Base-by-base conservation (phyloP, 345 rosid species). In the Punica granatum region DNA sequence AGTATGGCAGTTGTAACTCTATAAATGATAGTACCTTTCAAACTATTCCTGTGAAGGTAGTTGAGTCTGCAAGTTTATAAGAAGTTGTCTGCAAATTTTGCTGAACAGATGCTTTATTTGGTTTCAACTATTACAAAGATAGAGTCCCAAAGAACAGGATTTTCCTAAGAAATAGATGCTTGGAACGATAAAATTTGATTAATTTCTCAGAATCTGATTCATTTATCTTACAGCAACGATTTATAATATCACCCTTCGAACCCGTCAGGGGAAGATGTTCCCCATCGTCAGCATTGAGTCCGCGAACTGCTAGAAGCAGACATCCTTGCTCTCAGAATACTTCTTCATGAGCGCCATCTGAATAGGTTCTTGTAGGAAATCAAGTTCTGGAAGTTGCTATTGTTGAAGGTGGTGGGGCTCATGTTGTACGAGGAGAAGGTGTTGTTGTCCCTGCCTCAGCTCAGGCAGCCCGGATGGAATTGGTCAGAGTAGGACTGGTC, bases 271-370 rank as follows among this genome's bases (percentile, higher is more conserved):
- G 97, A 65, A 79, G 67, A 92, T 81, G 65, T 83, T 87, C 44
- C 96, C 96, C 97, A 90, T 92, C 80, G 76, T 90, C 66, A 90
- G 59, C 89, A 90, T 92, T 2, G 98, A 90, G 71, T 79, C 73
- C 28, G 89, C 89, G 53, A 90, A 90, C 62, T 90, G 98, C 78
- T 77, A 26, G 16, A 88, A 81, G 80, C 90, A 90, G 33, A 79
- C 80, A 68, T 70, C 75, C 44, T 88, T 84, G 70, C 82, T 74
- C 67, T 76, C 67, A 3, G 98, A 96, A 59, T 85, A 92, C 72
- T 77, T 76, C 88, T 87, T 78, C 62, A n/a, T 97, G 23, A 92
- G 67, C 44, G 80, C 89, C 79, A 79, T 81, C 62, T 88, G 63
- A 90, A 72, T 64, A 92, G 73, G 31, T 97, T 97, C 75, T 77